Evolutionary conservation across 441 rosid species (phyloP).

Genomic region (Sinapis alba): DNA sequence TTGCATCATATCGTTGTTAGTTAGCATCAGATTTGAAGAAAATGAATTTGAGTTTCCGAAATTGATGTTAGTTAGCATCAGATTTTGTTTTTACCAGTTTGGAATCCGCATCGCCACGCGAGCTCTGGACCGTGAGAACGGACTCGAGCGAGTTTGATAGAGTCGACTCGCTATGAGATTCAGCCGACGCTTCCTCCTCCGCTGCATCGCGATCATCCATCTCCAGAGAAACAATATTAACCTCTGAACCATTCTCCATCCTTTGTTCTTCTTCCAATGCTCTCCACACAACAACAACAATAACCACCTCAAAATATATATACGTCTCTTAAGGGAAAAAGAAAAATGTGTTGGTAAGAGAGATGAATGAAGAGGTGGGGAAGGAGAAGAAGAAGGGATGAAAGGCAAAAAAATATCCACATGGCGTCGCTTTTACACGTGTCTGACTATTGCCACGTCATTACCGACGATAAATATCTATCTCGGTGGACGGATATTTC

Average conservation of each 20-base stretch:
- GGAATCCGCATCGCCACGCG: slow-evolving; percentile 27
- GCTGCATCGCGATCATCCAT: slow-evolving; percentile 53
- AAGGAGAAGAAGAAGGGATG: slow-evolving; percentile 20
- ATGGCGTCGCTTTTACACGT: slow-evolving; percentile 82
- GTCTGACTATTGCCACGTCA: slow-evolving; percentile 59
- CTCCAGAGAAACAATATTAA: slow-evolving; percentile 27
- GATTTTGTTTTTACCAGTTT: slow-evolving; percentile 43
- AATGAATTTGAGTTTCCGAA: too few species aligned
- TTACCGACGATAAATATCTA: slow-evolving; percentile 55
- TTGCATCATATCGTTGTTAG: not conserved
- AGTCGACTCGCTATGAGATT: slow-evolving; percentile 41
- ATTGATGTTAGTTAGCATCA: not conserved
- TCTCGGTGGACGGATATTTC: slow-evolving; percentile 62
- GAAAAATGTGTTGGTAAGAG: not conserved
- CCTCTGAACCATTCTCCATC: slow-evolving; percentile 32
- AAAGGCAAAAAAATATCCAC: slow-evolving; percentile 42
- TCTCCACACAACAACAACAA: not conserved
- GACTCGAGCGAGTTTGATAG: slow-evolving; percentile 49
- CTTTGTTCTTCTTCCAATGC: not conserved
- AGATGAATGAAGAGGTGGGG: not conserved
- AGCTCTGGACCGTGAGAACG: slow-evolving; percentile 45
- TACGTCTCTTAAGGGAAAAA: not conserved
- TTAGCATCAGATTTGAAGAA: slow-evolving; percentile 30
- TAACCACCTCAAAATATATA: not conserved
- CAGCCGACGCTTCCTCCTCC: slow-evolving; percentile 22